These are phyloP conservation scores for Emydomyces testavorans DNA, from an alignment of 2,329 filamentous ascomycete genomes.

Conservation along the genomic window DNA sequence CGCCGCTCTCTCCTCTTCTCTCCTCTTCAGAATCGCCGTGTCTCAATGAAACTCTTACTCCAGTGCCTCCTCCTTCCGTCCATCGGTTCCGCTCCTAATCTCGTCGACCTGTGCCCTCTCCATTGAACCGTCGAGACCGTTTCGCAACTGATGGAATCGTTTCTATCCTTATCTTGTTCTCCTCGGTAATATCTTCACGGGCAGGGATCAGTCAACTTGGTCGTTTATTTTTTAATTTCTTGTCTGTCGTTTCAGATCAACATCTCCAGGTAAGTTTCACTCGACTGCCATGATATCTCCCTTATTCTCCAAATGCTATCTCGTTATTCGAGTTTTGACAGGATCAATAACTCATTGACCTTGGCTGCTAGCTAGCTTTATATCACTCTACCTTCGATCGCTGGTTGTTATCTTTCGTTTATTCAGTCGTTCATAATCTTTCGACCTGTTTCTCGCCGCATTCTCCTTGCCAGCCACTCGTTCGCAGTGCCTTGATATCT, in stretches of 20 bases:
- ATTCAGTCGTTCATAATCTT: background rate
- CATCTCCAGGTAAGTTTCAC: background rate
- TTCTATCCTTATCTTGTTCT: background rate
- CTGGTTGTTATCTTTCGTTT: background rate
- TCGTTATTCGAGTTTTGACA: no score
- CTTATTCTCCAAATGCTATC: no score
- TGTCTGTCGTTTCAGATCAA: background rate
- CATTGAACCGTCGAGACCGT: constrained; percentile 1
- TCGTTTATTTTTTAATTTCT: background rate
- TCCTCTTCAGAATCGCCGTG: background rate
- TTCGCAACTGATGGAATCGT: constrained; percentile 6
- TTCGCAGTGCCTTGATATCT: background rate
- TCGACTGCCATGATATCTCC: no score
- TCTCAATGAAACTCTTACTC: background rate
- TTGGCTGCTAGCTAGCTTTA: background rate
- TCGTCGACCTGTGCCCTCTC: background rate
- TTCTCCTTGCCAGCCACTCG: background rate
- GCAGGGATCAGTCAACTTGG: background rate
- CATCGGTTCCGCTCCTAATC: constrained; percentile 7
- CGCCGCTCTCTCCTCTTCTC: background rate
- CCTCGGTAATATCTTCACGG: background rate
- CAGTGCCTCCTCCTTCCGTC: background rate
- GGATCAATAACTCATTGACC: background rate
- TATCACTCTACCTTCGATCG: background rate
- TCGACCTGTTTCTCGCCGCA: no score